Evolutionary conservation across 768 basidiomycete species (phyloP), one percentile per base, ranked within the genome.

Genomic region (Termitomyces sp.): DNA sequence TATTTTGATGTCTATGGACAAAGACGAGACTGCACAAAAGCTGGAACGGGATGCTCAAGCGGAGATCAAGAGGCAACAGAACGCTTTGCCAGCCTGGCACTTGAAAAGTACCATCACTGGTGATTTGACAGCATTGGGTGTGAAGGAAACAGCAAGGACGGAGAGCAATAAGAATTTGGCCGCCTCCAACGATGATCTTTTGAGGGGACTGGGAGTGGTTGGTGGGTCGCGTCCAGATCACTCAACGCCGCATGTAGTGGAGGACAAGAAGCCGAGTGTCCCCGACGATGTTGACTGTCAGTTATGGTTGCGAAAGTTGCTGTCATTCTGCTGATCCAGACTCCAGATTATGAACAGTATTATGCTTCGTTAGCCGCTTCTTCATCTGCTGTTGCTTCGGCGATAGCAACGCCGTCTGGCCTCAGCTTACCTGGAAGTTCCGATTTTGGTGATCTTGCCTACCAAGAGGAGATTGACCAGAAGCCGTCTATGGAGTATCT

Each of bases 31-130:
- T 63, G 87, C 84, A 18, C 80, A 84, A 61, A 82, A 82, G 58
- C 74, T 78, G 65, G 89, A 92, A 69, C 78, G 90, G 54, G 90
- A 91, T 63, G 84, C 83, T 22, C 85, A 94, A 70, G 89, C 90
- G 1, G 90, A 90, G 57, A 82, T 87, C 55, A 94, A 94, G 72
- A 75, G 92, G 58, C 83, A 88, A 68, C 94, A 98, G 75, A 98
- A 98, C 68, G 83, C 86, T 0, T 76, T 99, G 46, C 97, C 97
- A 1, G 79, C 89, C 13, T 99, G 97, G 97, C 92, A 97, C 75
- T 80, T 94, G 64, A 90, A 92, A 72, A 95, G 93, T 68, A 99
- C 97, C 3, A 93, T 99, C 60, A 87, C 93, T 4, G 94, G 94
- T 9, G 90, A 95, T 63, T 75, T 94, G 59, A 97, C 96, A 0